Conservation (phyloP, 495 filamentous ascomycete species). For the Amniculicola lignicola region DNA sequence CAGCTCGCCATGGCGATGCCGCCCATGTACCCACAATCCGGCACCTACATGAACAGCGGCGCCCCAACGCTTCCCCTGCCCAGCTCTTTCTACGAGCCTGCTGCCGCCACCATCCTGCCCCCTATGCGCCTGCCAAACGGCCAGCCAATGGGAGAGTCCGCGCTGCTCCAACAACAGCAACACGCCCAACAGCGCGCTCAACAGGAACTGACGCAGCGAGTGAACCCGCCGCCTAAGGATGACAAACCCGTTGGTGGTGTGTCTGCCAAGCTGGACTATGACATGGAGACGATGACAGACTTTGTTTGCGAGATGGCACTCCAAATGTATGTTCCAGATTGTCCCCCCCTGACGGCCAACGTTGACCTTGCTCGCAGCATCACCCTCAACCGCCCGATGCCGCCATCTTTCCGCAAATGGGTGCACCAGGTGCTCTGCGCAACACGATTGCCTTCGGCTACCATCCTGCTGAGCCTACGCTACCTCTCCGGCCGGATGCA, state of each 20-base stretch:
- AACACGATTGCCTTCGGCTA: constrained; percentile 90
- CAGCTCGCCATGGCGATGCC: constrained; percentile 37
- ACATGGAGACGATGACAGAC: constrained; percentile 97
- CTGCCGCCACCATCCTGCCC: constrained; percentile 39
- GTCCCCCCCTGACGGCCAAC: constrained; percentile 57
- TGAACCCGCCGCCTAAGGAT: constrained; percentile 36
- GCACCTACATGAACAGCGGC: constrained; percentile 29
- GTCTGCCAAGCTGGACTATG: constrained; percentile 94
- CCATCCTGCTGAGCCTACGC: constrained; percentile 87
- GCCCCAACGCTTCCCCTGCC: constrained; percentile 32
- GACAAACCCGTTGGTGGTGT: constrained; percentile 68
- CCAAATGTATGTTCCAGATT: constrained; percentile 68
- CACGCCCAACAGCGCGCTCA: constrained; percentile 34
- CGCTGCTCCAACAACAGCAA: constrained; percentile 32
- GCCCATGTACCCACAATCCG: constrained; percentile 38
- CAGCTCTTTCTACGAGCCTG: constrained; percentile 37
- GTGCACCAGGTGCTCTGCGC: constrained; percentile 91
- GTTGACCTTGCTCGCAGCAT: constrained; percentile 78
- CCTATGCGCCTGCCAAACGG: constrained; percentile 39
- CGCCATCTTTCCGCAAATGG: constrained; percentile 87
- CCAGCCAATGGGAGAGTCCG: constrained; percentile 17
- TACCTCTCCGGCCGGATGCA: constrained; percentile 83
- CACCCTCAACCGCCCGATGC: constrained; percentile 62
- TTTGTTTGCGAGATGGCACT: constrained; percentile 94
- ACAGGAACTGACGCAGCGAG: constrained; percentile 31